These are phyloP conservation scores for Cruciata laevipes DNA, from an alignment of 257 asterid species.

Conservation along the genomic window DNA sequence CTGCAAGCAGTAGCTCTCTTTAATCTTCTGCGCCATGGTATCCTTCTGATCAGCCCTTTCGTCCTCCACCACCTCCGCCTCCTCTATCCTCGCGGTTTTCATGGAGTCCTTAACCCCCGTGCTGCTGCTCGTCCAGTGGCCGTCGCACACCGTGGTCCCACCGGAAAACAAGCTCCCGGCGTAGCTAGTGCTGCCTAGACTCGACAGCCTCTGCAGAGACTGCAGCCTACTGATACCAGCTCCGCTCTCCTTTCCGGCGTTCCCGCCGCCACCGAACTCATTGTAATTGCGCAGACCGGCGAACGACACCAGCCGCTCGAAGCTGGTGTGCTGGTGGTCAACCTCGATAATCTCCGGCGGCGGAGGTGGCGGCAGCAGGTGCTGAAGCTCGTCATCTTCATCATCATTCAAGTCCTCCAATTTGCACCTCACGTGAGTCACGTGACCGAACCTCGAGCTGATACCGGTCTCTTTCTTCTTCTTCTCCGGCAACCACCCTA, in stretches of 20 bases:
- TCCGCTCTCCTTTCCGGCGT: constrained; percentile 24
- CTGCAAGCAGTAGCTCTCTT: constrained; percentile 66
- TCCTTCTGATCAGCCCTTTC: constrained; percentile 6
- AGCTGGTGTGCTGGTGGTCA: constrained; percentile 6
- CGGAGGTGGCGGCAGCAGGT: constrained; percentile 34
- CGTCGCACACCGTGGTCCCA: constrained; percentile 63
- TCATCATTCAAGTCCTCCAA: constrained; percentile 31
- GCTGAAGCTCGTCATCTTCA: constrained; percentile 36
- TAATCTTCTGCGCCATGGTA: constrained; percentile 37
- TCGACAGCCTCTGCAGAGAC: constrained; percentile 53
- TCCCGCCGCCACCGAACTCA: constrained; percentile 7
- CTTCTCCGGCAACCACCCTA: constrained; percentile 56
- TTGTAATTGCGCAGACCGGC: constrained; percentile 27
- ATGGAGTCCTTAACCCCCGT: constrained; percentile 36
- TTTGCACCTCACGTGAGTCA: constrained; percentile 40
- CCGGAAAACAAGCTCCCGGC: constrained; percentile 76
- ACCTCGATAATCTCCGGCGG: constrained; percentile 26
- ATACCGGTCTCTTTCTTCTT: constrained; percentile 31
- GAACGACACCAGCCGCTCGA: constrained; percentile 18
- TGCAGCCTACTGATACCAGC: constrained; percentile 12
- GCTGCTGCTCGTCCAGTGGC: constrained; percentile 53
- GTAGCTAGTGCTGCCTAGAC: constrained; percentile 70
- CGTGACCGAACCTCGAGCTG: constrained; percentile 27
- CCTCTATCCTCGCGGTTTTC: constrained; percentile 36
- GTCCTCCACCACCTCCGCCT: constrained; percentile 24